Evolutionary conservation across 164 flowering plant species (phyloP), one percentile per base, ranked within the genome.

Genomic region (Taxillus chinensis): DNA sequence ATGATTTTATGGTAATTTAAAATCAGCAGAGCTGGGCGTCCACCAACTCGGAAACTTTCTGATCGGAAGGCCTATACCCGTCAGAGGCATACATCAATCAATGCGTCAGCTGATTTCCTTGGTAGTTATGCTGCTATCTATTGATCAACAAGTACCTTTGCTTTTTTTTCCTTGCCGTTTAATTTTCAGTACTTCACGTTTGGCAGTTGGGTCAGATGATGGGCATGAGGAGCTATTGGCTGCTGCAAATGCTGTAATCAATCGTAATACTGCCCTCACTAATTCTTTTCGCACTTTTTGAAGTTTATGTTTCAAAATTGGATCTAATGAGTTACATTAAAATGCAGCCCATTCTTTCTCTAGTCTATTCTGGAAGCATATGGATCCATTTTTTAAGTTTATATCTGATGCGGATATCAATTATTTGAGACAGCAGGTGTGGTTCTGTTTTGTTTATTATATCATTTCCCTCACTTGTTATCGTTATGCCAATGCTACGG

Each of bases 21-120:
- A 27, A 41, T 68, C 95, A 86, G 96, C 78, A 89, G 80, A 76
- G 74, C 79, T 57, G 96, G 96, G 9, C 86, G 92, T 63, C 92
- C 92, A 55, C 87, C 88, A 55, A 80, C 82, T 54, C 74, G 86
- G 66, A 92, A 87, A 74, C 77, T 83, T 49, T 80, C 92, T 76
- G 96, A 86, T 60, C 87, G 96, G 11, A 89, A 79, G 73, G 80
- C 95, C 52, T 86, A 80, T 75, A 55, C 82, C 45, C 89, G 89
- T 41, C 88, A 83, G 45, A 82, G 81, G 70, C 80, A 77, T 73
- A 62, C 86, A 41, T 54, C 79, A 40, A 60, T 77, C 41, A 76
- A 71, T 75, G 74, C 74, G 13, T 54, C 81, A 8, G 71, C 86
- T 48, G 90, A 87, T 64, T 75, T 85, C 78, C 73, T 75, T 62